Base-by-base conservation (phyloP, 805 yeast genomes). In the Hanseniaspora singularis region DNA sequence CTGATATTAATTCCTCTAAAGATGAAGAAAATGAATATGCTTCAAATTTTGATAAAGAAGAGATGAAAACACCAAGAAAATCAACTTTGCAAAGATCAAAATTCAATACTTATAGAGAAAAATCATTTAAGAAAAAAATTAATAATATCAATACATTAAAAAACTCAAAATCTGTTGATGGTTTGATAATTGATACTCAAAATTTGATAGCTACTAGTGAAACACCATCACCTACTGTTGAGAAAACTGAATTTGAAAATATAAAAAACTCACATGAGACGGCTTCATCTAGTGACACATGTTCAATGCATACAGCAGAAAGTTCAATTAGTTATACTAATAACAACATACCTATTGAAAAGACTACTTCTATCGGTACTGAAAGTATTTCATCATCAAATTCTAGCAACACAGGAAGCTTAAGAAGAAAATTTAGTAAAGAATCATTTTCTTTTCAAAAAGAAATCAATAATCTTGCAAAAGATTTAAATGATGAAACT, bases 51-150 rank as follows among this genome's bases (percentile, higher is more conserved):
- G 27, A 44, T 20, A 44, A 44, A 26, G 15, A 36, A 16, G 50
- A 57, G 12, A 55, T 53, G 49, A 56, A 57, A 38, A 55, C 58
- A 16, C 62, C 62, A 26, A 58, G 52, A 40, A 64, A 64, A 49
- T 66, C 63, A 5, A 57, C 66, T 0, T 51, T 65, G 36, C 70
- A 64, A 53, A 66, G 77, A 57, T 66, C 72, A 50, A 64, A 70
- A 53, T 72, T 76, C 68, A 67, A 73, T 26, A 70, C 76, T 0
- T 72, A 73, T 54, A 64, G 73, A 51, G 63, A 67, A 57, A 68
- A 66, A 50, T 55, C 61, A 45, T 46, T 58, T 51, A 51, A 48
- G 15, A 47, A 47, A 11, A 47, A 33, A 28, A 10, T 31, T 2
- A 23, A 12, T 3, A 19, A 24, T 7, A 19, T 31, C 10, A 22